Conservation (phyloP, 192 early-diverging fungal genomes). For the Entomortierella beljakovae region DNA sequence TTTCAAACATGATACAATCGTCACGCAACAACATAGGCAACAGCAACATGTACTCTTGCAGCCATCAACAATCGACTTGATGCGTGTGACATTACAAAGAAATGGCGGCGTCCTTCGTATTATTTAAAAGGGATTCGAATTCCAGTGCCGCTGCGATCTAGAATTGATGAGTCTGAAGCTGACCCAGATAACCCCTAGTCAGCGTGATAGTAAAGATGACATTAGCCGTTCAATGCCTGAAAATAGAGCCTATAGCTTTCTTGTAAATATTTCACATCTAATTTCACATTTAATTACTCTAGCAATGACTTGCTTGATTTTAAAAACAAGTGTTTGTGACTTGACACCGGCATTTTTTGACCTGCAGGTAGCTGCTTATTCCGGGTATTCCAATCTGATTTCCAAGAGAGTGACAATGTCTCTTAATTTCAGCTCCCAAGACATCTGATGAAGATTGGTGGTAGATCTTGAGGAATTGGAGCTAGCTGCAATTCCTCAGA, state of each 20-base stretch:
- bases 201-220: background rate
- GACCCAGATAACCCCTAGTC: background rate
- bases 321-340: too few species aligned
- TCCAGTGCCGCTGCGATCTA: background rate
- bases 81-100: background rate
- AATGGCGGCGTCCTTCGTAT: constrained; percentile 13
- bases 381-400: too few species aligned
- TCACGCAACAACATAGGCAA: background rate
- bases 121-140: constrained; percentile 14
- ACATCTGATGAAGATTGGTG: too few species aligned
- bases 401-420: too few species aligned
- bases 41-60: constrained; percentile 2
- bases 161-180: background rate
- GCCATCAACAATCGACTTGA: constrained; percentile 1
- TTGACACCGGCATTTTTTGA: too few species aligned
- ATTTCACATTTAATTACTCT: too few species aligned
- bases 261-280: too few species aligned
- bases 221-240: background rate
- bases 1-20: background rate
- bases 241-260: background rate
- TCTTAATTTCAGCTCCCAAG: too few species aligned
- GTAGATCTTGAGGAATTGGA: too few species aligned
- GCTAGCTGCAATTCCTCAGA: too few species aligned
- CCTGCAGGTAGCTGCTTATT: too few species aligned
- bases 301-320: too few species aligned